These are phyloP conservation scores for Megacollybia marginata DNA, from an alignment of 768 basidiomycete species.

Conservation along the genomic window DNA sequence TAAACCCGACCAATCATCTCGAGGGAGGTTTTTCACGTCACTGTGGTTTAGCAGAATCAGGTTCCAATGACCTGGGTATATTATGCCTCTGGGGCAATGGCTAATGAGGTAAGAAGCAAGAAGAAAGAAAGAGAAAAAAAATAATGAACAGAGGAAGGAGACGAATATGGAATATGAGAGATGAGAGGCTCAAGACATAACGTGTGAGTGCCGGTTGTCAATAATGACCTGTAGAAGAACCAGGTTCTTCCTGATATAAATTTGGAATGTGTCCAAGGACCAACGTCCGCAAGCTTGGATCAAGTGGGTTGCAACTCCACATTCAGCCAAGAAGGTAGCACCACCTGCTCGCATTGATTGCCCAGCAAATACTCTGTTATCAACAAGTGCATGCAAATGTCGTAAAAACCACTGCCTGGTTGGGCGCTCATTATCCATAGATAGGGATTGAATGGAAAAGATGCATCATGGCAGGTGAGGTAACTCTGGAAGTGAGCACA, in stretches of 20 bases:
- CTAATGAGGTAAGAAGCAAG: no score
- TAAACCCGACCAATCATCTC: no score
- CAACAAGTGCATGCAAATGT: neutral
- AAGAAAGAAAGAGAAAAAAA: no score
- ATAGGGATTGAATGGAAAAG: neutral
- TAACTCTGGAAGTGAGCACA: neutral
- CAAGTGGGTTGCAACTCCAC: slow-evolving; percentile 11
- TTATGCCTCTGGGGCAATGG: no score
- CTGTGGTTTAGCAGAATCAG: no score
- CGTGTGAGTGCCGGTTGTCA: neutral
- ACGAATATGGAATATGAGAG: neutral
- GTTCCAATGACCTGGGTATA: no score
- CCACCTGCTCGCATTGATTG: slow-evolving; percentile 17
- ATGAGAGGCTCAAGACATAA: neutral
- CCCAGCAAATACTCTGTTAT: neutral
- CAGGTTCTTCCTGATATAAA: slow-evolving; percentile 25
- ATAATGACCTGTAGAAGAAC: slow-evolving; percentile 8
- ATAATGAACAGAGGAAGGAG: no score
- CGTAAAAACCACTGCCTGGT: slow-evolving; percentile 1
- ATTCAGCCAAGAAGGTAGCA: slow-evolving; percentile 8
- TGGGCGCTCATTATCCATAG: neutral
- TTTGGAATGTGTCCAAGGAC: slow-evolving; percentile 18
- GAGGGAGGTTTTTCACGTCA: no score
- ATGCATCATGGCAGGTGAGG: neutral
- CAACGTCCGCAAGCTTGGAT: slow-evolving; percentile 24